Conservation (phyloP, 169 alveolate species). For the Cardiosporidium cionae region DNA sequence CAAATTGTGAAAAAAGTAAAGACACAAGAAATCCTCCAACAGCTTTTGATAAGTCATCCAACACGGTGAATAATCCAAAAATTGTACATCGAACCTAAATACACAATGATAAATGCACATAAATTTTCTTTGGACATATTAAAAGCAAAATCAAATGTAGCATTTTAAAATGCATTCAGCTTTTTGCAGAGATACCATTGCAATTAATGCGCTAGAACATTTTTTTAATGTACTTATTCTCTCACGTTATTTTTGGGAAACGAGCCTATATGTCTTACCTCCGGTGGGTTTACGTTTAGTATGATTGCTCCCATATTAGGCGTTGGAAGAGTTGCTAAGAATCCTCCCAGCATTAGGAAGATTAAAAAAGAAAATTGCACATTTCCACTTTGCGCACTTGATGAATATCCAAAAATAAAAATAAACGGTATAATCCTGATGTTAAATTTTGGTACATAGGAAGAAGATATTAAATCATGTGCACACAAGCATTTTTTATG, state of each 20-base stretch:
- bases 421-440: constrained; percentile 7
- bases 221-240: neutral
- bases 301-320: constrained; percentile 30
- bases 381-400: constrained; percentile 10
- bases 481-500: too few species aligned
- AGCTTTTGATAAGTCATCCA: constrained; percentile 30
- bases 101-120: neutral
- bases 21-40: constrained; percentile 24
- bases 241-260: neutral
- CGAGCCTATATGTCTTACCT: neutral
- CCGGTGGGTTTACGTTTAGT: constrained; percentile 31
- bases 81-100: constrained; percentile 17
- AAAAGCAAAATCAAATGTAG: neutral
- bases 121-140: neutral
- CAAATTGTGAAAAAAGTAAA: constrained; percentile 3
- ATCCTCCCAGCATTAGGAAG: constrained; percentile 14
- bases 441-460: too few species aligned
- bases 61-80: constrained; percentile 18
- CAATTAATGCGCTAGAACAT: neutral
- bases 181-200: neutral
- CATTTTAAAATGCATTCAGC: neutral
- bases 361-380: constrained; percentile 6
- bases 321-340: constrained; percentile 20
- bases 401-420: neutral
- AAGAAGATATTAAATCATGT: too few species aligned